Conservation (phyloP, 768 basidiomycete genomes). For the Leccinum aurantiacum region DNA sequence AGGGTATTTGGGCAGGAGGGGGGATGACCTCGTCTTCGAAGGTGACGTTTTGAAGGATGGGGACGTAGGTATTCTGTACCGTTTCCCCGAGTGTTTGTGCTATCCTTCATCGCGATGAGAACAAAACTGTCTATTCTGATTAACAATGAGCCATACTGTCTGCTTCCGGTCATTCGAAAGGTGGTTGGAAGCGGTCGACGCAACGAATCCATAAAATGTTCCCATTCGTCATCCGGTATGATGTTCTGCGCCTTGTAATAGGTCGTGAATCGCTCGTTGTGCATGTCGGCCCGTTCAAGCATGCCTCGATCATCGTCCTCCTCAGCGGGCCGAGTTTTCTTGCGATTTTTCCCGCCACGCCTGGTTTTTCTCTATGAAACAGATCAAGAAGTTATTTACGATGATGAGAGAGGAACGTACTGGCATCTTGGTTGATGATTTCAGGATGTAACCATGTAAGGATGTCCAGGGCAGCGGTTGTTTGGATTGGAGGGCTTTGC, state of each 20-base stretch:
- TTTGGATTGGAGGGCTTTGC: conserved; percentile 33
- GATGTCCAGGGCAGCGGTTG: conserved; percentile 18
- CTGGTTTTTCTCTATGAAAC: conserved; percentile 18
- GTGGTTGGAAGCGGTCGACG: conserved; percentile 84
- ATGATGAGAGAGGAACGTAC: conserved; percentile 11
- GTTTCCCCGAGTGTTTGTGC: conserved; percentile 75
- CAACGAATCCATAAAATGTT: conserved; percentile 61
- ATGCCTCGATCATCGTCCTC: conserved; percentile 48
- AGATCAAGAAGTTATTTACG: not conserved
- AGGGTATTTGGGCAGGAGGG: conserved; percentile 81
- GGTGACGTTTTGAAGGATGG: conserved; percentile 63
- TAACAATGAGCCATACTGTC: conserved; percentile 55
- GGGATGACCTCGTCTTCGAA: conserved; percentile 77
- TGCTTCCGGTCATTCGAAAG: conserved; percentile 87
- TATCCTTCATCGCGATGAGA: conserved; percentile 42
- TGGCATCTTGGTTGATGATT: conserved; percentile 10
- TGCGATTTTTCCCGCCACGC: conserved; percentile 12
- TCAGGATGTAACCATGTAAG: conserved; percentile 1
- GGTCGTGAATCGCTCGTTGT: conserved; percentile 62
- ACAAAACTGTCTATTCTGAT: not conserved
- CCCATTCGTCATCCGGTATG: conserved; percentile 79
- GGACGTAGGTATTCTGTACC: conserved; percentile 78
- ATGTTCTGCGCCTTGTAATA: conserved; percentile 81
- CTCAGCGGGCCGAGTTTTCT: not conserved
- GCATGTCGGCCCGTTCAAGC: conserved; percentile 62